Conservation (phyloP, 176 grass and related monocot genomes). For the Juncus effusus region DNA sequence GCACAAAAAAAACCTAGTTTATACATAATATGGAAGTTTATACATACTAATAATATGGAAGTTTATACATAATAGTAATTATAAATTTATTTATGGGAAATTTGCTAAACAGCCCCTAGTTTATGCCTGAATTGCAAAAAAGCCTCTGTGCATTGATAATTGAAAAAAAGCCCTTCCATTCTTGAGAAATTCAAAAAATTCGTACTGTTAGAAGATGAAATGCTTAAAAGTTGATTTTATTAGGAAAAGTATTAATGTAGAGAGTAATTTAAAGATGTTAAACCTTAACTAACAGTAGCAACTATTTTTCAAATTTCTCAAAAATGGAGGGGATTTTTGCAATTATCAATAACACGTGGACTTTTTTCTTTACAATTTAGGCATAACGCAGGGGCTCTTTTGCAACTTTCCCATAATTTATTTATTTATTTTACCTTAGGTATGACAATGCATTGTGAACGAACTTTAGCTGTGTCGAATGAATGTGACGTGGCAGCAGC, state of each 20-base stretch:
- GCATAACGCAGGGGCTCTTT: too few species aligned
- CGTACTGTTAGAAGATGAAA: too few species aligned
- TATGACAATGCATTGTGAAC: slow-evolving; percentile 65
- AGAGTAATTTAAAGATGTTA: not conserved
- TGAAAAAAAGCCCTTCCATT: too few species aligned
- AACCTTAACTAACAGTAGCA: slow-evolving; percentile 6
- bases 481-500: slow-evolving; percentile 83
- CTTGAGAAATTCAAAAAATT: too few species aligned
- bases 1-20: not conserved
- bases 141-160: too few species aligned
- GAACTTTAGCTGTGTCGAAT: slow-evolving; percentile 91
- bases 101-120: not conserved
- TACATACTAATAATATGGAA: not conserved
- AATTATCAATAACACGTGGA: not conserved
- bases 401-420: too few species aligned
- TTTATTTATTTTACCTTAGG: slow-evolving; percentile 53
- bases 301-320: not conserved
- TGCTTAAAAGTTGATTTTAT: too few species aligned
- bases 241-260: not conserved
- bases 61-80: slow-evolving; percentile 9
- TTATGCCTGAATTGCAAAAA: too few species aligned
- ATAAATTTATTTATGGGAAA: slow-evolving; percentile 5
- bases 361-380: too few species aligned
- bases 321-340: slow-evolving; percentile 13
- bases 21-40: not conserved